Conservation (phyloP, 148 eudicot species). For the Hydrangea macrophylla region DNA sequence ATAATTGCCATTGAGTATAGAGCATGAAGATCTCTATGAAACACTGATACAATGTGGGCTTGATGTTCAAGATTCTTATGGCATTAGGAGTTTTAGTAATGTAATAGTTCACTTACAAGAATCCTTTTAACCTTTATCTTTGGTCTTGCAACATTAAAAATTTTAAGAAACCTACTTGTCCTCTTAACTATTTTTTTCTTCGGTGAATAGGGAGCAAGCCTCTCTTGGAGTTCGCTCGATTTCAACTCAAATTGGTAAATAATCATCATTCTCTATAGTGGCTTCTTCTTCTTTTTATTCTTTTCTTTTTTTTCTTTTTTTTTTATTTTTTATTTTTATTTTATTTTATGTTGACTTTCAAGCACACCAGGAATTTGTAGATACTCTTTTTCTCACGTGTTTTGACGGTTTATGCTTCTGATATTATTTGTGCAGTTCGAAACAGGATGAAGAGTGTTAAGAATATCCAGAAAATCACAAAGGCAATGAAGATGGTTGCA, state of each 20-base stretch:
- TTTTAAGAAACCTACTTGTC: background rate
- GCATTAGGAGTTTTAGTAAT: background rate
- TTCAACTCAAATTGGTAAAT: constrained; percentile 90
- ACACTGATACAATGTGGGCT: background rate
- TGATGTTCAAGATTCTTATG: background rate
- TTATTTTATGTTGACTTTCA: background rate
- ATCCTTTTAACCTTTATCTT: background rate
- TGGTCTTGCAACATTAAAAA: background rate
- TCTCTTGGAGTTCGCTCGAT: constrained; percentile 65
- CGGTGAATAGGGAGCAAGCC: constrained; percentile 62
- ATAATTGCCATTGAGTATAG: background rate
- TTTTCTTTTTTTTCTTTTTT: background rate
- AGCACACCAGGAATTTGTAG: no score
- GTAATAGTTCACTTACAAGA: background rate
- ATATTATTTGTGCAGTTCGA: constrained; percentile 54
- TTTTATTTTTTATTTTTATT: background rate
- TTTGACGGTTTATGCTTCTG: constrained; percentile 10
- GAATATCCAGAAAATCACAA: constrained; percentile 95
- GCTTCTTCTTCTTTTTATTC: background rate
- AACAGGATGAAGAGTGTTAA: constrained; percentile 97
- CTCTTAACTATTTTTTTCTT: constrained; percentile 4
- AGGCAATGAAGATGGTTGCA: constrained; percentile 99
- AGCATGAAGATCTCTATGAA: background rate
- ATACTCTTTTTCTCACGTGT: background rate
- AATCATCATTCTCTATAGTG: constrained; percentile 1